Base-by-base conservation (phyloP, 345 rosid species). In the Kandelia obovata region DNA sequence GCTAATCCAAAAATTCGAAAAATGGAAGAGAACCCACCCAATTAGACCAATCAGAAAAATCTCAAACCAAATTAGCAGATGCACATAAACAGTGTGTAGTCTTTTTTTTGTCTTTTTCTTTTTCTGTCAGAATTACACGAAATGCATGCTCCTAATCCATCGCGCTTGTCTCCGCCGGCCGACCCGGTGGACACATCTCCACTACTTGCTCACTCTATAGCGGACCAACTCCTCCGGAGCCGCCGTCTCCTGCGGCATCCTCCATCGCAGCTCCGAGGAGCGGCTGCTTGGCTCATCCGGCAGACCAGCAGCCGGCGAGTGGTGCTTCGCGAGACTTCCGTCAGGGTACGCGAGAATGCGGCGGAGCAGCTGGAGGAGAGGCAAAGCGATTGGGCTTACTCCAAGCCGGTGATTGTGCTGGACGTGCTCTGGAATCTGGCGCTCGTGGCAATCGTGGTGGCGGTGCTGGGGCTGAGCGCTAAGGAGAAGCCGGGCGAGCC, bases 341-440 rank as follows among this genome's bases (percentile, higher is more conserved):
- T 88, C 37, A 78, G 85, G 62, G 96, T 94, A 27, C 85, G 97
- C 6, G 97, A 91, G 67, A 80, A 77, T 25, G 96, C 97, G 6
- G 96, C 96, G 6, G 98, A 91, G 84, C 98, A 94, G 84, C 87
- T 94, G 20, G 96, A 91, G 75, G 92, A 82, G 76, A 81, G 88
- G 13, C 97, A 88, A 62, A 85, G 81, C 74, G 80, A 86, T 67
- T 91, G 96, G 97, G 85, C 96, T 10, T 89, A 86, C 75, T 91
- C 92, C 25, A 83, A 74, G 81, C 93, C 96, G 26, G 70, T 95
- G 17, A 79, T 88, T 32, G 77, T 79, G 31, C 86, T 95, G 5
- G 97, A 91, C 66, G 67, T 88, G 10, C 60, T 89, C 8, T 90
- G 97, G 96, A 95, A 87, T 71, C 51, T 87, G 56, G 74, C 81